Base-by-base conservation (phyloP, 805 yeast species). In the Yamadazyma scolyti region DNA sequence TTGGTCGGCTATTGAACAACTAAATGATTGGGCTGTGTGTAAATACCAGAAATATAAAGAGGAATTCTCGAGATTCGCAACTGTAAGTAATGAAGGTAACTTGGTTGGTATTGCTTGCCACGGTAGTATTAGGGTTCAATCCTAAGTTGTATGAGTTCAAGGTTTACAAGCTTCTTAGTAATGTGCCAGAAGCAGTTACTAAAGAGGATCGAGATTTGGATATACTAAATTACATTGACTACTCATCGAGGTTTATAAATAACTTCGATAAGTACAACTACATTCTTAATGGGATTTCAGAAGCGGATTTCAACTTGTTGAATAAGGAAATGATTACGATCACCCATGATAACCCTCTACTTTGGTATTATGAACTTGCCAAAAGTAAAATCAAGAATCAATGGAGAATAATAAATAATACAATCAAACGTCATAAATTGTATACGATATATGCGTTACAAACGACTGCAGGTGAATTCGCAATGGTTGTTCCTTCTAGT, bases 1-100 rank as follows among this genome's bases (percentile, higher is more conserved):
- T 65, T 21, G 65, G 65, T 4, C 68, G 69, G 4, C 39, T 65
- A 23, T 54, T 65, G 24, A 65, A 65, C 37, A 20, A 10, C 22
- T 14, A 20, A 2, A 14, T 6, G 3, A 18, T 51, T 14, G n/a
- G n/a, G 38, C 14, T 5, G 22, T 34, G 22, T 23, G 20, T 17
- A 27, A 12, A 15, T n/a, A 17, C 6, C 3, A 13, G 6, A n/a
- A 17, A 21, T 22, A 15, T 10, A 18, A 4, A 8, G 23, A 20
- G 21, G 16, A 28, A 10, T 21, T 8, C 15, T 16, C 8, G 16
- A 3, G 9, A 4, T 5, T 8, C 20, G 28, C 23, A 21, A 26
- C 23, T 26, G 28, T 12, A 11, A 17, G 8, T 23, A 4, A 5
- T 10, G 21, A 7, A 19, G 21, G 21, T 19, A 19, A 8, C 7